A percentile compares a stretch with the other conserved stretches of the same genome.
phyloP scores from a whole-genome alignment of 2,329 filamentous ascomycete species.

The Fusarium ramigenum region DNA sequence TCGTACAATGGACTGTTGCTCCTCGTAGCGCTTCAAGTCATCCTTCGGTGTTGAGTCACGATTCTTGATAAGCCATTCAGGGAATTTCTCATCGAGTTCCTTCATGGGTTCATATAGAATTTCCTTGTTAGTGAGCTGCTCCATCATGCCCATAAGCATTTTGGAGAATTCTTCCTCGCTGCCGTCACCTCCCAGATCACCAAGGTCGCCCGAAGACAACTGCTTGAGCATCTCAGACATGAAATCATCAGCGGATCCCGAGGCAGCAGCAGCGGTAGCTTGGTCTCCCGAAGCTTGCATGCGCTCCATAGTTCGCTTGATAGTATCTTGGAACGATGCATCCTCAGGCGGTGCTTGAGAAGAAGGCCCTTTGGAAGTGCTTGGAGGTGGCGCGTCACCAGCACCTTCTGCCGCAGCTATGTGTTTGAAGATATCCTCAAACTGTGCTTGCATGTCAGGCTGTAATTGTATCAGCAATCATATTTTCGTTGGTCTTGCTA shows the following conservation, averaged over 20 bases:
- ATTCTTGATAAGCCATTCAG: slow-evolving; percentile 86
- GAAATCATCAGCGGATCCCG: slow-evolving; percentile 77
- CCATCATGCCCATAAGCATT: slow-evolving; percentile 98
- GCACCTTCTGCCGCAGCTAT: slow-evolving; percentile 63
- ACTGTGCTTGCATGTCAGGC: slow-evolving; percentile 80
- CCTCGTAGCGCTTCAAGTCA: slow-evolving; percentile 81
- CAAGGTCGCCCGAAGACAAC: slow-evolving; percentile 69
- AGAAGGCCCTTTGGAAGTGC: slow-evolving; percentile 42
- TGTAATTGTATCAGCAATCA: slow-evolving; percentile 39
- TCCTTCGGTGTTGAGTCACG: slow-evolving; percentile 70
- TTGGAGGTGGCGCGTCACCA: slow-evolving; percentile 35
- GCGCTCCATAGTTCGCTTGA: slow-evolving; percentile 92
- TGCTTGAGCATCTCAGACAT: slow-evolving; percentile 93
- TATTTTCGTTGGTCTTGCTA: not conserved
- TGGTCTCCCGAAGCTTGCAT: slow-evolving; percentile 91
- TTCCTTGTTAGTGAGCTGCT: slow-evolving; percentile 97
- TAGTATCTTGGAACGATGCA: slow-evolving; percentile 88
- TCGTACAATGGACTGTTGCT: slow-evolving; percentile 79
- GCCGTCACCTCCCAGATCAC: slow-evolving; percentile 61
- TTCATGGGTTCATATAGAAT: slow-evolving; percentile 99
- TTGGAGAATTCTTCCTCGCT: slow-evolving; percentile 89
- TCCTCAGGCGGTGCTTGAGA: slow-evolving; percentile 57
- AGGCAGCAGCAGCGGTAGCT: slow-evolving; percentile 80
- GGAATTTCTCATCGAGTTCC: slow-evolving; percentile 92
- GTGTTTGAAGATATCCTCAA: slow-evolving; percentile 80